Evolutionary conservation across 1,139 yeast genomes (phyloP).

Genomic region (Blastobotrys ciferrii): DNA sequence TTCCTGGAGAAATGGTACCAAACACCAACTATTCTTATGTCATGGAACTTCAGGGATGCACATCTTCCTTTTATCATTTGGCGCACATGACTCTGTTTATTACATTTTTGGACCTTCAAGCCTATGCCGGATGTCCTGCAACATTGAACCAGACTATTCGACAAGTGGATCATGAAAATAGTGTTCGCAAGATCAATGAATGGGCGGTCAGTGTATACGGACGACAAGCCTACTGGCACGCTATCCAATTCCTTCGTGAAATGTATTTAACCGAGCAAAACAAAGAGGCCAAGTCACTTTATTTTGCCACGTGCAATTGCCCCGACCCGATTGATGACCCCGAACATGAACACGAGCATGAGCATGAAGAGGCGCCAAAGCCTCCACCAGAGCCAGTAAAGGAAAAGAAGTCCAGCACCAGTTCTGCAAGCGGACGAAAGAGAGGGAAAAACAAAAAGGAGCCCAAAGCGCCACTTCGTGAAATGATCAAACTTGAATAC

Average conservation of each 20-base stretch:
- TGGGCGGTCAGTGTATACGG: slow-evolving; percentile 25
- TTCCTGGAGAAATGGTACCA: slow-evolving; percentile 10
- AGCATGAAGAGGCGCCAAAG: slow-evolving; percentile 4
- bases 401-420: background rate
- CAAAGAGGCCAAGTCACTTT: slow-evolving; percentile 15
- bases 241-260: slow-evolving; percentile 30
- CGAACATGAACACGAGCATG: slow-evolving; percentile 7
- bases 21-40: slow-evolving; percentile 21
- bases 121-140: slow-evolving; percentile 79
- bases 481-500: slow-evolving; percentile 37
- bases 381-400: background rate
- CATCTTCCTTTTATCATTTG: slow-evolving; percentile 39
- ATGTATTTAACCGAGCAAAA: slow-evolving; percentile 24
- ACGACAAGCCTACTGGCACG: slow-evolving; percentile 30
- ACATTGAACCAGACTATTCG: slow-evolving; percentile 71
- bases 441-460: background rate
- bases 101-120: slow-evolving; percentile 74
- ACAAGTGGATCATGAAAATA: slow-evolving; percentile 21
- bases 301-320: slow-evolving; percentile 19
- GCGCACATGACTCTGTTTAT: slow-evolving; percentile 70
- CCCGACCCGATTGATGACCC: slow-evolving; percentile 13
- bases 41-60: slow-evolving; percentile 29
- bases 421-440: background rate
- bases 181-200: slow-evolving; percentile 20
- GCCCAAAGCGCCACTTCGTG: slow-evolving; percentile 12